Evolutionary conservation across 1,284 basidiomycete genomes (phyloP).

Genomic region (Microbotryum scabiosae): DNA sequence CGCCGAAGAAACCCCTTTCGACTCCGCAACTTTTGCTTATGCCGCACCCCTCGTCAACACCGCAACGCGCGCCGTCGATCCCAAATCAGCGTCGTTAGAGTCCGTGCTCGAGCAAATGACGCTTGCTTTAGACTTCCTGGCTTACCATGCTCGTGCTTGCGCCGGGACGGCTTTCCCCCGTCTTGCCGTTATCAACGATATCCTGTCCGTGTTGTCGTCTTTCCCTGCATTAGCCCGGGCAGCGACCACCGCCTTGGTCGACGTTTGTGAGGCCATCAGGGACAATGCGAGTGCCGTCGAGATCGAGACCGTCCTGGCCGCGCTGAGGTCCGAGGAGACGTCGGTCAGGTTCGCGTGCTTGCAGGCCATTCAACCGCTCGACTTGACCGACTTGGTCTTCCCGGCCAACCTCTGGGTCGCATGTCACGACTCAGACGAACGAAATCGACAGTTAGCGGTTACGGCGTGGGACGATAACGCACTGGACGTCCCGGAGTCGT

Average conservation of each 20-base stretch:
- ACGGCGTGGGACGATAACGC: slow-evolving; percentile 96
- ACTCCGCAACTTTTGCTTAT: slow-evolving; percentile 76
- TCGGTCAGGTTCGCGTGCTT: slow-evolving; percentile 82
- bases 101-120: slow-evolving; percentile 79
- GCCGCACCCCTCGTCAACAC: slow-evolving; percentile 65
- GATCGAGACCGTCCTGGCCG: slow-evolving; percentile 57
- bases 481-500: slow-evolving; percentile 72
- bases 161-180: slow-evolving; percentile 57
- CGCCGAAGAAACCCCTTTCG: slow-evolving; percentile 73
- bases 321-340: slow-evolving; percentile 76
- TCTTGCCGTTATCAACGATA: slow-evolving; percentile 56
- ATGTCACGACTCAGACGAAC: slow-evolving; percentile 83
- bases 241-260: slow-evolving; percentile 71
- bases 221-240: slow-evolving; percentile 80
- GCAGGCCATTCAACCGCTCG: slow-evolving; percentile 79
- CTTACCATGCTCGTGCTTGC: slow-evolving; percentile 80
- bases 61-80: slow-evolving; percentile 48
- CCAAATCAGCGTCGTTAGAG: slow-evolving; percentile 42
- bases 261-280: slow-evolving; percentile 74
- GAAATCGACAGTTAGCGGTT: slow-evolving; percentile 73
- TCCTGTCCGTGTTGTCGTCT: slow-evolving; percentile 65
- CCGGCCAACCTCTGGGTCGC: slow-evolving; percentile 81
- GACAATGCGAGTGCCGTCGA: slow-evolving; percentile 58
- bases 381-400: slow-evolving; percentile 91
- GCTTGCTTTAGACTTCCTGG: slow-evolving; percentile 73